These are phyloP conservation scores for Diaporthe sp. DNA, from an alignment of 2,329 filamentous ascomycete genomes.

Conservation along the genomic window DNA sequence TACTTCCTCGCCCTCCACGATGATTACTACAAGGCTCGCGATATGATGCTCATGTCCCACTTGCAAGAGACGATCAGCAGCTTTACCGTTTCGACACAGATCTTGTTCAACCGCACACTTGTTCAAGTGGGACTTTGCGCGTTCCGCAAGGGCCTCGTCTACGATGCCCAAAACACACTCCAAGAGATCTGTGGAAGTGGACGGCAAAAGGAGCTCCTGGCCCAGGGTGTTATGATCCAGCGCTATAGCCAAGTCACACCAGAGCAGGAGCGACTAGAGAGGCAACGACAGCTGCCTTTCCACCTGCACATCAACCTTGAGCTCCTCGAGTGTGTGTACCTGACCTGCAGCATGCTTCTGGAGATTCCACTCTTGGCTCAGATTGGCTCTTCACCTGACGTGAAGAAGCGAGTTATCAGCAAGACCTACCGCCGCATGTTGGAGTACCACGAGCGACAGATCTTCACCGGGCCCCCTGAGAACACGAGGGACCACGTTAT, in stretches of 20 bases:
- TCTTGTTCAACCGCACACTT: constrained; percentile 97
- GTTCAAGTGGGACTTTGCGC: constrained; percentile 98
- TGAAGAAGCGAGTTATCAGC: constrained; percentile 98
- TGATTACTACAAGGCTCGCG: constrained; percentile 96
- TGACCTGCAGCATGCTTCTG: constrained; percentile 98
- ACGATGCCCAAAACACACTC: constrained; percentile 96
- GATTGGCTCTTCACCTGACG: constrained; percentile 94
- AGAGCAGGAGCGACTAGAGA: constrained; percentile 96
- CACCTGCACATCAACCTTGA: constrained; percentile 99
- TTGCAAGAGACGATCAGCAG: constrained; percentile 96
- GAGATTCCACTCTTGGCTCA: constrained; percentile 98
- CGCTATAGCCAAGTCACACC: constrained; percentile 95
- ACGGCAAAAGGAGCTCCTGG: constrained; percentile 96
- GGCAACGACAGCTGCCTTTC: constrained; percentile 97
- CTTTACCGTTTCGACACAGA: constrained; percentile 97
- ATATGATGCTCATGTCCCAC: constrained; percentile 99
- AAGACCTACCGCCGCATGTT: constrained; percentile 99
- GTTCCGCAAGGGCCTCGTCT: constrained; percentile 96
- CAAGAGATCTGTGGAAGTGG: constrained; percentile 99
- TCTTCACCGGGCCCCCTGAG: constrained; percentile 97
- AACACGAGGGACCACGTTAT: constrained; percentile 99
- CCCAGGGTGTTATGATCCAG: constrained; percentile 98
- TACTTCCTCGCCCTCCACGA: constrained; percentile 98
- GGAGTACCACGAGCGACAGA: constrained; percentile 99
- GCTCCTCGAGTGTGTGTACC: constrained; percentile 96